Conservation (phyloP, 495 filamentous ascomycete genomes). For the Annulohypoxylon stygium region DNA sequence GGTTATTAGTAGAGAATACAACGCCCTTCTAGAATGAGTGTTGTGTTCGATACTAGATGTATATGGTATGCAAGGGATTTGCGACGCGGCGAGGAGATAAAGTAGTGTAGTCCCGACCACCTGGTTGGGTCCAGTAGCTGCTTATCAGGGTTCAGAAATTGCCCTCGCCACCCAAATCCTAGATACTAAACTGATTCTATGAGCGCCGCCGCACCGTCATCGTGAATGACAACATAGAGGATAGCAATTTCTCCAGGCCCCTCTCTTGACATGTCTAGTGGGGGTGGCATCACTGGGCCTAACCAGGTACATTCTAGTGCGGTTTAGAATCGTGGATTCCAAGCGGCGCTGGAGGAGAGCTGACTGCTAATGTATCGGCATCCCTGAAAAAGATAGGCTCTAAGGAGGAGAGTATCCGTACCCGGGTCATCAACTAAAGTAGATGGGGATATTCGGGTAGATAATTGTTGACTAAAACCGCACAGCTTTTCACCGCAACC, state of each 20-base stretch:
- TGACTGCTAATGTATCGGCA: constrained; percentile 30
- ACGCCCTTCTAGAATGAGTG: background rate
- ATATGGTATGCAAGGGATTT: constrained; percentile 4
- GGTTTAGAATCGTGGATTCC: constrained; percentile 1
- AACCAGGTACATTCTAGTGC: constrained; percentile 10
- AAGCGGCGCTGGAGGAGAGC: constrained; percentile 2
- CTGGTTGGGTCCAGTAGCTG: background rate
- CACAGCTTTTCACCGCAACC: constrained; percentile 26
- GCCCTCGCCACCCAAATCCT: background rate
- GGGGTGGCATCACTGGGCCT: constrained; percentile 10
- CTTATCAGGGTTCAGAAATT: constrained; percentile 25
- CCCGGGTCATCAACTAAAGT: constrained; percentile 10
- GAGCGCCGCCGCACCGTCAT: constrained; percentile 19
- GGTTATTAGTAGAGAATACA: background rate
- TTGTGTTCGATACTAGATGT: constrained; percentile 5
- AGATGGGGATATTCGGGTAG: constrained; percentile 23
- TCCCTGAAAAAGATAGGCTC: background rate
- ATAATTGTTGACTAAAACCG: constrained; percentile 25
- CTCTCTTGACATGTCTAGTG: constrained; percentile 23
- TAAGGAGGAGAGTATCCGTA: constrained; percentile 7
- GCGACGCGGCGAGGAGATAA: constrained; percentile 25
- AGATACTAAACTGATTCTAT: constrained; percentile 7
- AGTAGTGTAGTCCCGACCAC: constrained; percentile 10
- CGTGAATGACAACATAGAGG: constrained; percentile 16
- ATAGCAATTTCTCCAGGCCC: constrained; percentile 24